phyloP scores from a whole-genome alignment of 208 protist genomes.

The Acanthamoeba sp. region DNA sequence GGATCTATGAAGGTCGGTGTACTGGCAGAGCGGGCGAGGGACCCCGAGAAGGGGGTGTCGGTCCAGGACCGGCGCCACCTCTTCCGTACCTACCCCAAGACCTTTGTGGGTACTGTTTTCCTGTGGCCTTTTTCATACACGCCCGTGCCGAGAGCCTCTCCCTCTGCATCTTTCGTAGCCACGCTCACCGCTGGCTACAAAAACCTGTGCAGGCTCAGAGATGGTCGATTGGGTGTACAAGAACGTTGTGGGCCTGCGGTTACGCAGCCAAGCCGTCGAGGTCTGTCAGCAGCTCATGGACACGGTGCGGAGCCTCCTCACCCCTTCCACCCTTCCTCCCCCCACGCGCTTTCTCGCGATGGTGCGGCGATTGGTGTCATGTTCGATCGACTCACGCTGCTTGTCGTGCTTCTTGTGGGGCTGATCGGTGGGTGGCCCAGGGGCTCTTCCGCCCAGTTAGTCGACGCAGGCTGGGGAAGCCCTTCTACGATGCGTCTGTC shows the following conservation, averaged over 20 bases:
- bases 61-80: constrained; percentile 11
- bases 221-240: constrained; percentile 35
- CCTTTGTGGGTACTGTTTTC: constrained; percentile 37
- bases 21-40: constrained; percentile 29
- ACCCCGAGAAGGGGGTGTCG: constrained; percentile 35
- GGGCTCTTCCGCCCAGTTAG: background rate
- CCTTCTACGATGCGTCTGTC: constrained; percentile 42
- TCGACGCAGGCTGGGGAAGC: background rate
- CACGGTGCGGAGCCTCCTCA: background rate
- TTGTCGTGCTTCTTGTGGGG: background rate
- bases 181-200: no score
- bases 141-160: no score
- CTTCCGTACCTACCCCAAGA: constrained; percentile 54
- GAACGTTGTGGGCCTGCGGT: constrained; percentile 1
- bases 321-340: no score
- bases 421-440: background rate
- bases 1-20: background rate
- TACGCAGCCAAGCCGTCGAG: background rate
- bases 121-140: no score
- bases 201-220: constrained; percentile 16
- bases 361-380: no score
- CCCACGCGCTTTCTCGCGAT: no score
- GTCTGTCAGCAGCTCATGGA: constrained; percentile 46
- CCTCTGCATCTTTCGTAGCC: background rate
- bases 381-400: no score